Base-by-base conservation (phyloP, 2,329 filamentous ascomycete genomes). In the Exophiala sideris region DNA sequence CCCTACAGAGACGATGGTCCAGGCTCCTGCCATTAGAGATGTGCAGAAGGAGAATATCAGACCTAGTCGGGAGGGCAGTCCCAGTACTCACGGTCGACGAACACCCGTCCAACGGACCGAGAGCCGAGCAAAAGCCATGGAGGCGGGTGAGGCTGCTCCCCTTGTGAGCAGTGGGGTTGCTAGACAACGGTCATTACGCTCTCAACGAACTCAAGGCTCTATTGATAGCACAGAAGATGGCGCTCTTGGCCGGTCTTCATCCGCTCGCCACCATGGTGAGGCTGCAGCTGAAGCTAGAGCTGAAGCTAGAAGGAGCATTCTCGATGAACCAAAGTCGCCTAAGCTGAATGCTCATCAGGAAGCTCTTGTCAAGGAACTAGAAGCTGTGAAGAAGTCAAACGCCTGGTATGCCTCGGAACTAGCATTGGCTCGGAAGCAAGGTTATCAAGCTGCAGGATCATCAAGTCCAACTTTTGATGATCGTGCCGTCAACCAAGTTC, bases 371-470 rank as follows among this genome's bases (percentile, higher is more conserved):
- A 92, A 94, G 68, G 94, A 99, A 68, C 78, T 99, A 2, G 92
- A 99, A 67, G 79, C 84, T 7, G 81, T 86, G 3, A 89, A 89
- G 65, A 94, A 87, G 66, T 84, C 88, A 48, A 97, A 96, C 71
- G 92, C 92, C 0, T 99, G 94, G 94, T 96, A 95, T 70, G 90
- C 91, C 6, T 96, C 92, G 0, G 94, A 99, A 71, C 78, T 99
- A 42, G 90, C 95, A 54, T 77, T 99, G 59, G 95, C 94, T 5
- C 85, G 88, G 46, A 96, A 96, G 71, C 84, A 89, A 38, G 94
- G 94, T 4, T 99, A 97, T 66, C 80, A 84, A 5, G 82, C 89
- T 12, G 90, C 83, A 58, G 76, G 84, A 2, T 84, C 85, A 1
- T 80, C 84, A 21, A 88, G 83, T 65, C 85, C 89, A 11, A 79